phyloP scores from a whole-genome alignment of 2,329 filamentous ascomycete species.

The Epicoccum nigrum region DNA sequence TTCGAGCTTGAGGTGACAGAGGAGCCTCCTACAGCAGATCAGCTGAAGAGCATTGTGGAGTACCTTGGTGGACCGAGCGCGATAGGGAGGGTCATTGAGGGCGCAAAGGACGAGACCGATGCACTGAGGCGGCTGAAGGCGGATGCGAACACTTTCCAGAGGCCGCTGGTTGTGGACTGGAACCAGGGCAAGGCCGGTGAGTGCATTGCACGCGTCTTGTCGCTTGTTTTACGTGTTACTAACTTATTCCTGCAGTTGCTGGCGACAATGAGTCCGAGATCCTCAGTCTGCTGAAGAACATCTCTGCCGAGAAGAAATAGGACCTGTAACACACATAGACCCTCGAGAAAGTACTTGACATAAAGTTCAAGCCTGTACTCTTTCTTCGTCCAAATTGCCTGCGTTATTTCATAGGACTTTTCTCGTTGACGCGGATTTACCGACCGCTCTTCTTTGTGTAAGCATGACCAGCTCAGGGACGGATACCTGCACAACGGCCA shows the following conservation, averaged over 20 bases:
- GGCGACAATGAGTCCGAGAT: slow-evolving; percentile 90
- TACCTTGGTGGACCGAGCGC: slow-evolving; percentile 70
- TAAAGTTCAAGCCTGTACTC: no score
- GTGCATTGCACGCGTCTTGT: slow-evolving; percentile 19
- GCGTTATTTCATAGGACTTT: no score
- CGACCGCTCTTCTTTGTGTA: slow-evolving; percentile 10
- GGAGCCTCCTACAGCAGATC: slow-evolving; percentile 77
- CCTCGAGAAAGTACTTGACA: neutral
- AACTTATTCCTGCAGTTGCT: slow-evolving; percentile 53
- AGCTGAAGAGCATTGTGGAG: slow-evolving; percentile 82
- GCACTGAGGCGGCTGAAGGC: slow-evolving; percentile 80
- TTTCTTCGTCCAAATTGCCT: no score
- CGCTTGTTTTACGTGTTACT: neutral
- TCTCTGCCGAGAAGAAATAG: slow-evolving; percentile 44
- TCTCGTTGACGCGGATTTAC: no score
- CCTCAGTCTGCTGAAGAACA: slow-evolving; percentile 73
- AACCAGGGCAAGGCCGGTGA: slow-evolving; percentile 79
- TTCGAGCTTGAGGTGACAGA: slow-evolving; percentile 91
- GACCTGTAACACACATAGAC: neutral
- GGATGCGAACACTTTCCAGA: slow-evolving; percentile 69
- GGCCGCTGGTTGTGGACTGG: slow-evolving; percentile 89
- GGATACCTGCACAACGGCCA: slow-evolving; percentile 24
- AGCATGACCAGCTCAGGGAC: slow-evolving; percentile 14
- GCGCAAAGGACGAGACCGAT: slow-evolving; percentile 75
- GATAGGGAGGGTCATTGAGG: slow-evolving; percentile 70